Conservation (phyloP, 2,329 filamentous ascomycete genomes). For the Stromatinia cepivora region DNA sequence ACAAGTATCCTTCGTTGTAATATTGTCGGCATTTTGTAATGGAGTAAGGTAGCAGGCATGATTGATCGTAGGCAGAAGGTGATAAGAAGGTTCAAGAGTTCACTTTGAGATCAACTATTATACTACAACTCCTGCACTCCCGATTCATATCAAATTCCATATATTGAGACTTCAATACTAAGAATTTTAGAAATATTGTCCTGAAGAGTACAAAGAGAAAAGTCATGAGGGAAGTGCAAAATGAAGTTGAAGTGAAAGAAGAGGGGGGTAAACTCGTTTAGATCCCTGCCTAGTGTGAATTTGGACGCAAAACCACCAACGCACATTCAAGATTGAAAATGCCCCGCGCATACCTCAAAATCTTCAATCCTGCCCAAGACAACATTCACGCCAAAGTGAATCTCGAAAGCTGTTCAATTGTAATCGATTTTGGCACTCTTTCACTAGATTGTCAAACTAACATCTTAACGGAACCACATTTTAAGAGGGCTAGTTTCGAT, state of each 20-base stretch:
- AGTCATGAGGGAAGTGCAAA: not conserved
- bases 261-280: constrained; percentile 7
- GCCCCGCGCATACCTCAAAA: constrained; percentile 22
- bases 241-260: constrained; percentile 11
- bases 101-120: not conserved
- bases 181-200: not conserved
- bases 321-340: constrained; percentile 17
- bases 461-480: not conserved
- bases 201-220: not conserved
- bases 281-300: constrained; percentile 18
- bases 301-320: constrained; percentile 9
- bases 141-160: too few species aligned
- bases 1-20: not conserved
- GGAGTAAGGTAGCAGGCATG: not conserved
- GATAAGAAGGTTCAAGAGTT: not conserved
- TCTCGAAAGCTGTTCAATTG: constrained; percentile 9
- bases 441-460: constrained; percentile 21
- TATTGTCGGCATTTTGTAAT: not conserved
- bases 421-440: constrained; percentile 22
- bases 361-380: constrained; percentile 6
- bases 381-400: constrained; percentile 6
- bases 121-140: not conserved
- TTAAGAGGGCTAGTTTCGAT: not conserved
- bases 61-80: not conserved
- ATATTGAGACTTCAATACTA: not conserved